phyloP scores from a whole-genome alignment of 2,329 filamentous ascomycete genomes.

The Apiospora saccharicola region DNA sequence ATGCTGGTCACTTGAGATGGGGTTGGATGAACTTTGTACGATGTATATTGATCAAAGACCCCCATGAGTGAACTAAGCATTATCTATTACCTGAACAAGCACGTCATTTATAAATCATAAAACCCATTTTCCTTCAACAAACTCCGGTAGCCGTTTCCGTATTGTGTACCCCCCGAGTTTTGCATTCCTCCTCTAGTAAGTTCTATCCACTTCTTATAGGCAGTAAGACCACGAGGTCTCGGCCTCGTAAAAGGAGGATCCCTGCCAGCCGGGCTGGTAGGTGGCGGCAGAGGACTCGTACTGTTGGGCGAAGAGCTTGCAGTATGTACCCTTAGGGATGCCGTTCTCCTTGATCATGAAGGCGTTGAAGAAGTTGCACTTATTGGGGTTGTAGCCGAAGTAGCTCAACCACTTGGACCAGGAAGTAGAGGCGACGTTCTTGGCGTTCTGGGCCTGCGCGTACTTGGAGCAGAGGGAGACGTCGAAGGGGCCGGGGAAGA shows the following conservation, averaged over 20 bases:
- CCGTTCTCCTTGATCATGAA: slow-evolving; percentile 29
- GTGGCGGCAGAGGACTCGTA: slow-evolving; percentile 23
- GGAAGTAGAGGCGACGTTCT: slow-evolving; percentile 20
- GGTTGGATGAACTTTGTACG: background rate
- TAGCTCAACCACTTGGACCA: slow-evolving; percentile 12
- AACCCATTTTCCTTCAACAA: background rate
- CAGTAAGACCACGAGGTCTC: slow-evolving; percentile 26
- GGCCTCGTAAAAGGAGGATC: slow-evolving; percentile 18
- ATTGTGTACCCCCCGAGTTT: no score
- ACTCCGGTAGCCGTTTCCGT: background rate
- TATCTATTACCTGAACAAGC: background rate
- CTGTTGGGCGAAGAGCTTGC: slow-evolving; percentile 29
- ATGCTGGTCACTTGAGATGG: background rate
- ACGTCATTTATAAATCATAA: background rate
- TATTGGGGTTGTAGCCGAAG: slow-evolving; percentile 27
- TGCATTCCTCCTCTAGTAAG: background rate
- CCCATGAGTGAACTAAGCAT: background rate
- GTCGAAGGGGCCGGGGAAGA: slow-evolving; percentile 29
- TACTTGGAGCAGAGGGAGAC: slow-evolving; percentile 26
- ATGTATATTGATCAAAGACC: background rate
- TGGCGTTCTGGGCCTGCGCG: slow-evolving; percentile 28
- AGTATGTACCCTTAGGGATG: slow-evolving; percentile 27
- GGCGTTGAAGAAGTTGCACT: slow-evolving; percentile 30
- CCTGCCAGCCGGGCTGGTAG: slow-evolving; percentile 22
- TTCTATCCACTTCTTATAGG: background rate